Base-by-base conservation (phyloP, 768 basidiomycete species). In the Stropharia rugosoannulata region DNA sequence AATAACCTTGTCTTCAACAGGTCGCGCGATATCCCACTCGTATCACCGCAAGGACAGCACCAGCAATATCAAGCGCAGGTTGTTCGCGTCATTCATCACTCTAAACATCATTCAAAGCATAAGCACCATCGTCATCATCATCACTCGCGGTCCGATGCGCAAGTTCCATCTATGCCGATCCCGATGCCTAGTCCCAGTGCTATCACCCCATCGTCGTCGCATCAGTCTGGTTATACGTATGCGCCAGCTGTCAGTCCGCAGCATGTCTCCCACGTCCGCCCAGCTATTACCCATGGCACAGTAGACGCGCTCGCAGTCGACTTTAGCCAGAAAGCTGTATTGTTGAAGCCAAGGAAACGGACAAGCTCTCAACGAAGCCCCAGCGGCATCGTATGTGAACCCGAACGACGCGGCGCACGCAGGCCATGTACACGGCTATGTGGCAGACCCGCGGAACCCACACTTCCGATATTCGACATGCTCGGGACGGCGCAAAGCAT, bases 401-500 rank as follows among this genome's bases (percentile, higher is more conserved):
- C 29, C 42, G 16, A 45, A 22, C 19, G 51, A 35, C 10, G 27
- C 51, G 29, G 41, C 50, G 29, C 41, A 54, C 38, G 11, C 52
- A 39, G 29, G 51, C 45, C 46, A 56, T 19, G 49, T 48, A 44
- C 58, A 52, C 12, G 42, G 51, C 12, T 52, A 52, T 18, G 16
- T 47, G 52, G 38, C 54, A 47, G 52, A 32, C 64, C 70, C 45
- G 72, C 68, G 66, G 9, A 59, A 67, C 19, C 54, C 65, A 25
- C 43, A 56, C 6, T 89, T 89, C 70, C 82, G 84, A 59, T 90
- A 89, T 65, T 92, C 90, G 2, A 86, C 84, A 56, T 95, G 93
- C 67, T 88, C 79, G 0, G 89, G 91, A 7, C 75, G 74, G 56
- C 84, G 85, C 70, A 95, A 90, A 70, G 95, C 93, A 0, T 73